Percentiles rank a stretch among this genome's conserved stretches.
Evolutionary conservation across 768 basidiomycete species (phyloP).

Genomic region (Boletus bicolor): DNA sequence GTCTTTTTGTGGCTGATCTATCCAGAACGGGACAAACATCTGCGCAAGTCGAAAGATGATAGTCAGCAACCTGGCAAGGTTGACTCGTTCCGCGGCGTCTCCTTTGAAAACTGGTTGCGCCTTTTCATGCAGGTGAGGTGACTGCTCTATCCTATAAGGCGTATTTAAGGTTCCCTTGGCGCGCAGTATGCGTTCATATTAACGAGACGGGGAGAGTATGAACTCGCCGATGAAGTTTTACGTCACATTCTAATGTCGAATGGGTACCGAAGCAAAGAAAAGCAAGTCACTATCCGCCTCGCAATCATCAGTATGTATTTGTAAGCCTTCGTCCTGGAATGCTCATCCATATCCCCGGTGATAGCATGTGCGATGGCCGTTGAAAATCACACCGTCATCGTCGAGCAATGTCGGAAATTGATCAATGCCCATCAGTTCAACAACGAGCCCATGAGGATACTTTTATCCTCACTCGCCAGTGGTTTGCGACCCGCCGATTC

Average conservation of each 20-base stretch:
- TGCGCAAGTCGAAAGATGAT: constrained; percentile 47
- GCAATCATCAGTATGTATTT: constrained; percentile 63
- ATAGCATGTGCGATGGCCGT: constrained; percentile 71
- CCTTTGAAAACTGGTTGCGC: constrained; percentile 80
- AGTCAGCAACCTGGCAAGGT: constrained; percentile 43
- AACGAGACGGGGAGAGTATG: constrained; percentile 58
- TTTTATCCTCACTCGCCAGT: constrained; percentile 70
- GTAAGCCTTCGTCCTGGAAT: neutral
- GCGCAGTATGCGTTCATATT: constrained; percentile 71
- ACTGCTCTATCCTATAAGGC: neutral
- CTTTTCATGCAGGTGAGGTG: constrained; percentile 74
- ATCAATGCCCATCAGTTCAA: constrained; percentile 78
- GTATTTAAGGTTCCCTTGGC: constrained; percentile 4
- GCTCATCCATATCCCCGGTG: neutral
- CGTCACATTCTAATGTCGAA: constrained; percentile 73
- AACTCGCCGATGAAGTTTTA: constrained; percentile 69
- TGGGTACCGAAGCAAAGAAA: constrained; percentile 58
- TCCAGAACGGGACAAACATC: constrained; percentile 31
- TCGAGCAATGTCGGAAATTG: constrained; percentile 75
- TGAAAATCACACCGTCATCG: constrained; percentile 52
- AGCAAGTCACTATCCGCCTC: constrained; percentile 70
- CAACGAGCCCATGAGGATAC: constrained; percentile 77
- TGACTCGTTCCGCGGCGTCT: constrained; percentile 73
- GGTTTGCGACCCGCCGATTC: constrained; percentile 69
- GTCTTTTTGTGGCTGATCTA: neutral